Conservation (phyloP, 1,139 yeast species). For the Debaryomyces psychrophilus region DNA sequence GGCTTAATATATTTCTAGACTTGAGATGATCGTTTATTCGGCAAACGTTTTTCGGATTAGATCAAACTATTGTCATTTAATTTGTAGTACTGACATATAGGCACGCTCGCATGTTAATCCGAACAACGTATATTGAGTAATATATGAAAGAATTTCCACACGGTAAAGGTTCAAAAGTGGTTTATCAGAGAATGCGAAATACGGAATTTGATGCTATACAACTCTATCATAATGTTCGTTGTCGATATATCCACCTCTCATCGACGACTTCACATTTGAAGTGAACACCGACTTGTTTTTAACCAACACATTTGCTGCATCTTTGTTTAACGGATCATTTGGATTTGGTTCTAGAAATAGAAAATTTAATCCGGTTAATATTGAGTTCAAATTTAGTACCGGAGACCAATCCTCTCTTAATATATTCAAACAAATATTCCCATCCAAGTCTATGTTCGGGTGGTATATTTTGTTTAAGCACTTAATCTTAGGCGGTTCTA, state of each 20-base stretch:
- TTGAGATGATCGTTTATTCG: not conserved
- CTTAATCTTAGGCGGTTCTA: constrained; percentile 86
- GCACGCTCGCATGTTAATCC: not conserved
- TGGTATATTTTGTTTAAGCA: constrained; percentile 79
- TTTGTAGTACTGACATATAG: not conserved
- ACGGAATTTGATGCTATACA: constrained; percentile 16
- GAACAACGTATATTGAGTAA: not conserved
- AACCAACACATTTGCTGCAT: constrained; percentile 78
- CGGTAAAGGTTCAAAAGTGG: not conserved
- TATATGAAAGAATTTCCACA: not conserved
- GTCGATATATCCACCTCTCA: constrained; percentile 73
- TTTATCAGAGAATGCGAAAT: constrained; percentile 2
- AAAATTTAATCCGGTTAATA: constrained; percentile 83
- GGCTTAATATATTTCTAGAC: constrained; percentile 1
- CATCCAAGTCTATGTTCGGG: constrained; percentile 89
- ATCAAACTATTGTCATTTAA: not conserved
- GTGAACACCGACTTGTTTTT: constrained; percentile 59
- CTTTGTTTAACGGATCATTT: constrained; percentile 88
- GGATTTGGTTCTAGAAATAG: constrained; percentile 90
- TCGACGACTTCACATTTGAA: constrained; percentile 59
- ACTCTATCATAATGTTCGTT: constrained; percentile 68
- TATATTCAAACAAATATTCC: constrained; percentile 89
- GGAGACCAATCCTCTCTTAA: constrained; percentile 97
- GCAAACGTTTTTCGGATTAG: not conserved
- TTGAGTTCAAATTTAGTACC: constrained; percentile 77